Evolutionary conservation across 139 green algal genomes (phyloP), one percentile per base, ranked within the genome.

Genomic region (Marvania coccoides): DNA sequence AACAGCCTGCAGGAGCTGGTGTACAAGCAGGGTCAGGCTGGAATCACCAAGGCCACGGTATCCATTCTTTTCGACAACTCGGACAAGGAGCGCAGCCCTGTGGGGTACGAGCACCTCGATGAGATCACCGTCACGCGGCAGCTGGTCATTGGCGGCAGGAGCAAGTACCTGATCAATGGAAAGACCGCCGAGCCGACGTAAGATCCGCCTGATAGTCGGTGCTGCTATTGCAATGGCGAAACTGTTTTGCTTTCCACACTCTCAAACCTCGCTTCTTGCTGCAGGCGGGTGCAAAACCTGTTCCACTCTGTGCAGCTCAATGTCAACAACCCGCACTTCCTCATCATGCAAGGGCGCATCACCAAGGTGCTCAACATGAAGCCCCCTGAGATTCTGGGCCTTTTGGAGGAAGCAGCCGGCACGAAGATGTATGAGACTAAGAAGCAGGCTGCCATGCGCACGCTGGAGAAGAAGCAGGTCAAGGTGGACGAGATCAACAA

Each of bases 361-460:
- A 97, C 87, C 33, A 95, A 97, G 81, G 93, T 99, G 31, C 79
- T 98, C 24, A 99, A 99, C 88, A 99, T 99, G 95, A 98, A 98
- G 79, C 93, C 95, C 0, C 77, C 76, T 2, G 95, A 99, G 84
- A 97, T 97, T 47, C 72, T 99, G 65, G 86, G 84, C 8, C 90
- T 99, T 85, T 80, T 99, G 64, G 95, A 98, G 65, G 95, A 99
- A 80, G 95, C 88, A 0, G 82, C 81, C 1, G 94, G 94, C 26
- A 99, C 95, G 5, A 87, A 91, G 56, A 97, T 99, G 88, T 99
- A 98, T 74, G 93, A 99, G 71, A 90, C 82, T 54, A 99, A 99
- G 79, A 97, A 97, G 80, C 88, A 96, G 42, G 78, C 67, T n/a
- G 88, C 88, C 23, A 66, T 87, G 29, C 53, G 63, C 54, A 86